Conservation (phyloP, 2,329 filamentous ascomycete species). For the Hypoxylon sp. region DNA sequence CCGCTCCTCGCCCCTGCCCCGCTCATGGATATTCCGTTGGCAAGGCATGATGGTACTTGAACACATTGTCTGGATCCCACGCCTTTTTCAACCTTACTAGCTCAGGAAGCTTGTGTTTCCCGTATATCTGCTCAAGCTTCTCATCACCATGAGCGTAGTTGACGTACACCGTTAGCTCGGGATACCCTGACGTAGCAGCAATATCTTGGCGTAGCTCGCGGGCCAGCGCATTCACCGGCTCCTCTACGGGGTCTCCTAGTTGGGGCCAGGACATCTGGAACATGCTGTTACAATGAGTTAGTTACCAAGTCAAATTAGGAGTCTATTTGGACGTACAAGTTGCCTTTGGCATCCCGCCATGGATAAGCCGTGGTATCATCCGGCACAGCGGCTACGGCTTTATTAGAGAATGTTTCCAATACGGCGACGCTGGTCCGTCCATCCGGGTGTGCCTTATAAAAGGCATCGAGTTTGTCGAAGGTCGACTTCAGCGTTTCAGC, state of each 20-base stretch:
- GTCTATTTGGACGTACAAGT: constrained; percentile 31
- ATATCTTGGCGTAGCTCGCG: constrained; percentile 30
- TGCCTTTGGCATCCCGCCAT: constrained; percentile 46
- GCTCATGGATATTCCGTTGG: constrained; percentile 22
- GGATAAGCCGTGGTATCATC: constrained; percentile 48
- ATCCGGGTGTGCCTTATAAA: constrained; percentile 30
- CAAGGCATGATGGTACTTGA: constrained; percentile 32
- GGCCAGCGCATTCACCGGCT: constrained; percentile 21
- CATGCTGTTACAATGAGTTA: constrained; percentile 18
- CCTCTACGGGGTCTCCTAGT: constrained; percentile 12
- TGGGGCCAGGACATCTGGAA: constrained; percentile 34
- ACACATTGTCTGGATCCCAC: constrained; percentile 52
- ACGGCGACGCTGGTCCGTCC: neutral
- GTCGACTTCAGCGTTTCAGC: constrained; percentile 15
- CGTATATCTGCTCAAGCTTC: constrained; percentile 45
- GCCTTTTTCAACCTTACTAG: constrained; percentile 48
- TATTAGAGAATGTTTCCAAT: constrained; percentile 38
- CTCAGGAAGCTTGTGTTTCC: constrained; percentile 46
- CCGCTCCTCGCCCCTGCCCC: too few species aligned
- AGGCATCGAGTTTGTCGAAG: constrained; percentile 40
- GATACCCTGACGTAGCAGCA: constrained; percentile 31
- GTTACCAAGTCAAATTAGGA: neutral
- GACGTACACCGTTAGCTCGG: constrained; percentile 47
- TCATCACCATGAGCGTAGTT: constrained; percentile 54
- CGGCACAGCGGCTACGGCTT: constrained; percentile 33